A percentile compares a stretch with the other conserved stretches of the same genome.
Conservation (phyloP, 805 yeast genomes). For the Ogataea zsoltii region DNA sequence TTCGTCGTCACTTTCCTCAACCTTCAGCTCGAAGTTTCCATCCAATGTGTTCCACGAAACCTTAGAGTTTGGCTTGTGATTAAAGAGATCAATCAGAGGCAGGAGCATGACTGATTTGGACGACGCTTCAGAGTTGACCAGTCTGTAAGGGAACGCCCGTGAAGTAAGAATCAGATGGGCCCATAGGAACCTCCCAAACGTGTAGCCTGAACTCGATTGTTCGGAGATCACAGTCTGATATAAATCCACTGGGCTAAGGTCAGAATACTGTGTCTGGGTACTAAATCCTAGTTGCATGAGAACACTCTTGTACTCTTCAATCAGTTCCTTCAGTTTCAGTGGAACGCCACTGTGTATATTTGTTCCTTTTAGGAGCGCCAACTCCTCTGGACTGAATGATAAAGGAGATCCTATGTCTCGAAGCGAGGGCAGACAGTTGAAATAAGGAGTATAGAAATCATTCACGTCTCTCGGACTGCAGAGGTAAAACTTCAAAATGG, state of each 20-base stretch:
- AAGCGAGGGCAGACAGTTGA: constrained; percentile 46
- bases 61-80: constrained; percentile 61
- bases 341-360: constrained; percentile 56
- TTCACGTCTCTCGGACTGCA: constrained; percentile 6
- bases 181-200: constrained; percentile 70
- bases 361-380: constrained; percentile 55
- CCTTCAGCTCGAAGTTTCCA: constrained; percentile 16
- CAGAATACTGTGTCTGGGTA: constrained; percentile 7
- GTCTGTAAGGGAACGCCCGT: constrained; percentile 75
- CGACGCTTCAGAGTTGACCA: constrained; percentile 37
- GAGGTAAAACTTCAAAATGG: constrained; percentile 22
- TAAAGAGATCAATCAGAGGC: constrained; percentile 78
- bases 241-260: constrained; percentile 2
- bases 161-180: constrained; percentile 70
- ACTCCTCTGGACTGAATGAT: constrained; percentile 55
- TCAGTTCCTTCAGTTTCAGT: constrained; percentile 41
- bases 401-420: constrained; percentile 58
- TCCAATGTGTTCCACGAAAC: constrained; percentile 60
- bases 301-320: constrained; percentile 53
- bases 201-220: constrained; percentile 31
- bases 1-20: constrained; percentile 8
- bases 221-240: constrained; percentile 17
- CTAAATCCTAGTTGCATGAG: not conserved
- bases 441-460: constrained; percentile 38
- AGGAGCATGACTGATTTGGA: constrained; percentile 51